Evolutionary conservation across 768 basidiomycete genomes (phyloP).

Genomic region (Kwoniella botswanensis): DNA sequence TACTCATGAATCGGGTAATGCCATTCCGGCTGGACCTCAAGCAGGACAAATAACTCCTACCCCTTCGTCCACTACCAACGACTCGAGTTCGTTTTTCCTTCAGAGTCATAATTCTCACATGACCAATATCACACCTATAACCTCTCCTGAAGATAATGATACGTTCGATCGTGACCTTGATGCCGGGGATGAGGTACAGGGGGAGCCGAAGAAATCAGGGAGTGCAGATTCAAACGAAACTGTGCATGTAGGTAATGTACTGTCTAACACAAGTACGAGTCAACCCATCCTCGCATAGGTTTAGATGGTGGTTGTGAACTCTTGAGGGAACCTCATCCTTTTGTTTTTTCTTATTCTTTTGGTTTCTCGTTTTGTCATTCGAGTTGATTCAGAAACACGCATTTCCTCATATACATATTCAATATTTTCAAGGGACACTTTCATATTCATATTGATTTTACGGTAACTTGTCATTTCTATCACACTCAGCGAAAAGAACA

Average conservation of each 20-base stretch:
- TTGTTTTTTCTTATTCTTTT: no score
- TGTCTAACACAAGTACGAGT: neutral
- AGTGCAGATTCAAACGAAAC: slow-evolving; percentile 27
- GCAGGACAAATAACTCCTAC: slow-evolving; percentile 16
- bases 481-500: neutral
- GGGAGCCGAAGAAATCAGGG: neutral
- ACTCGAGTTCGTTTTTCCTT: slow-evolving; percentile 16
- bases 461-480: neutral
- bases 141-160: slow-evolving; percentile 21
- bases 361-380: no score
- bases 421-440: neutral
- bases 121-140: slow-evolving; percentile 20
- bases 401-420: neutral
- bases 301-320: neutral
- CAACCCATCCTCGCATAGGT: slow-evolving; percentile 13
- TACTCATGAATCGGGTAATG: neutral
- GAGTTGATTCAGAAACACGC: neutral
- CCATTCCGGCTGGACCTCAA: no score
- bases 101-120: slow-evolving; percentile 9
- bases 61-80: slow-evolving; percentile 15
- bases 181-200: neutral
- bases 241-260: slow-evolving; percentile 3
- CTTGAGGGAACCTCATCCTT: neutral
- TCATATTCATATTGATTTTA: neutral
- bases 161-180: slow-evolving; percentile 8